These are phyloP conservation scores for Hansenula anomala DNA, from an alignment of 1,139 yeast species.

Conservation along the genomic window DNA sequence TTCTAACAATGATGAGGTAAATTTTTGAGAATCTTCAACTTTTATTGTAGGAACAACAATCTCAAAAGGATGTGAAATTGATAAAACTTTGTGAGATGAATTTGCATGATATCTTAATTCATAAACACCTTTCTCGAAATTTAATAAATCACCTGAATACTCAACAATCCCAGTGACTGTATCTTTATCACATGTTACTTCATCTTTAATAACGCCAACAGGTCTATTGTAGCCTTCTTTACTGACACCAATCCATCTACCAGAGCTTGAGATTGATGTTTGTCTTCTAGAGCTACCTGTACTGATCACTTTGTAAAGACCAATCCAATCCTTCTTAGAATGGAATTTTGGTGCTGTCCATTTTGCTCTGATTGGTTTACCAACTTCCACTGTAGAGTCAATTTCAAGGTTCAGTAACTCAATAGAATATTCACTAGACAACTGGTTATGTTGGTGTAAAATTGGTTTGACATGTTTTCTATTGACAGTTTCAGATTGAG, in stretches of 20 bases:
- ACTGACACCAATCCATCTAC: conserved; percentile 63
- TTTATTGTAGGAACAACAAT: conserved; percentile 40
- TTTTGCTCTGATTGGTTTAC: conserved; percentile 49
- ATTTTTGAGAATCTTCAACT: conserved; percentile 29
- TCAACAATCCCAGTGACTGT: conserved; percentile 43
- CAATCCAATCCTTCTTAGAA: conserved; percentile 66
- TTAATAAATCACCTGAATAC: conserved; percentile 47
- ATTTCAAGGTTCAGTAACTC: conserved; percentile 12
- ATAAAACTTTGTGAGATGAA: conserved; percentile 67
- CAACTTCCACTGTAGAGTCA: conserved; percentile 30
- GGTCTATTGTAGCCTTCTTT: conserved; percentile 24
- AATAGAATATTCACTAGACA: conserved; percentile 10
- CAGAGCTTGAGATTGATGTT: conserved; percentile 60
- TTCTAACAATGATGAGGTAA: conserved; percentile 15
- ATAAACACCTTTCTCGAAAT: conserved; percentile 70
- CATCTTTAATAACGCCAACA: conserved; percentile 13
- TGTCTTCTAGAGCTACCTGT: conserved; percentile 54
- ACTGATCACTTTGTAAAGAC: conserved; percentile 63
- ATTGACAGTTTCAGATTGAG: conserved; percentile 16
- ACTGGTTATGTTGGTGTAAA: conserved; percentile 7
- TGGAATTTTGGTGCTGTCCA: conserved; percentile 53
- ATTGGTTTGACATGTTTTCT: conserved; percentile 6
- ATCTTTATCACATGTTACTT: conserved; percentile 23
- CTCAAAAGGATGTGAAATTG: conserved; percentile 69
- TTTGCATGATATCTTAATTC: conserved; percentile 73